Conservation (phyloP, 2,329 filamentous ascomycete species). For the Exophiala mesophila region DNA sequence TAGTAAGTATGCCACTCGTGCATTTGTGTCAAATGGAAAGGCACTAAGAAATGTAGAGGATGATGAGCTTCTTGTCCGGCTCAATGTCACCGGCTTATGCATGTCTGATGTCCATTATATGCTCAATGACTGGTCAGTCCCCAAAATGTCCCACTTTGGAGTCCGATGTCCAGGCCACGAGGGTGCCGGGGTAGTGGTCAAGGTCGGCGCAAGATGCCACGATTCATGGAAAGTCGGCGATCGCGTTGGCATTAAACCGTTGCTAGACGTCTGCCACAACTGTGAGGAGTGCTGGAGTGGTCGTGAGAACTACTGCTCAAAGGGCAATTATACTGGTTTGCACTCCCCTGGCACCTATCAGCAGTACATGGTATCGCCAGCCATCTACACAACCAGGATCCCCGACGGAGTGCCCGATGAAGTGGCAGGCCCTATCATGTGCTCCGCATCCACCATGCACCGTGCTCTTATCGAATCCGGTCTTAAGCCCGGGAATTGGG, state of each 20-base stretch:
- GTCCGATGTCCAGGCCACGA: constrained; percentile 40
- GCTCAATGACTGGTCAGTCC: constrained; percentile 22
- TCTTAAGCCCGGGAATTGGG: constrained; percentile 15
- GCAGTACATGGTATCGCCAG: constrained; percentile 36
- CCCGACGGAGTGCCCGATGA: constrained; percentile 35
- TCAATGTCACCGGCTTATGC: constrained; percentile 56
- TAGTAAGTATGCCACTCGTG: neutral
- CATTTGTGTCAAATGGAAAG: neutral
- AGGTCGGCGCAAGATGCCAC: constrained; percentile 35
- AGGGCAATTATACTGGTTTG: constrained; percentile 9
- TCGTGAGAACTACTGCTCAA: constrained; percentile 9
- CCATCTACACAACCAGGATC: constrained; percentile 32
- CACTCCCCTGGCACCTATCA: constrained; percentile 37
- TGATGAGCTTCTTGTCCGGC: constrained; percentile 51
- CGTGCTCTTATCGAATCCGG: constrained; percentile 30
- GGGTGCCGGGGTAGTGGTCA: constrained; percentile 39
- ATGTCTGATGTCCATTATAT: constrained; percentile 55
- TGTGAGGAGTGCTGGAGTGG: constrained; percentile 33
- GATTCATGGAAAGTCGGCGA: constrained; percentile 25
- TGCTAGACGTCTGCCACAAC: constrained; percentile 31
- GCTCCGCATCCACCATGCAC: constrained; percentile 42
- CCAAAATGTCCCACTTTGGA: constrained; percentile 10
- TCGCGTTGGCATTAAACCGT: constrained; percentile 37
- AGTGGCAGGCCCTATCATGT: constrained; percentile 38
- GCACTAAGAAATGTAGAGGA: constrained; percentile 37